phyloP scores from a whole-genome alignment of 116 monocot genomes.

The Phalaenopsis hybrid region DNA sequence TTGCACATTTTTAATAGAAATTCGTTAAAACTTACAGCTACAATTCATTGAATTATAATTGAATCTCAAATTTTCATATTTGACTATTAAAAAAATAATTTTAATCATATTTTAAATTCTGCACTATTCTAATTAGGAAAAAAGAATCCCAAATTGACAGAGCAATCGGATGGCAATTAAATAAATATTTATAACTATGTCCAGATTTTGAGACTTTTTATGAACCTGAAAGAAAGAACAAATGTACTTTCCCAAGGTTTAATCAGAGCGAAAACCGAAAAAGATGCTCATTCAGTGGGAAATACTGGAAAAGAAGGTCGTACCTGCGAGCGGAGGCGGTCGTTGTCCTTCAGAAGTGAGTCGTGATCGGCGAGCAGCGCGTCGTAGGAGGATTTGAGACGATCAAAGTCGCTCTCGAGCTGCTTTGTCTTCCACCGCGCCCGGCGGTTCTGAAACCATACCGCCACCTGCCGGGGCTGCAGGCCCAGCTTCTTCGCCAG shows the following conservation, averaged over 20 bases:
- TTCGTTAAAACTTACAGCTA: no score
- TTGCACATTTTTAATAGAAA: no score
- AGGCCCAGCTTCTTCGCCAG: conserved; percentile 56
- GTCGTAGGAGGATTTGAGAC: conserved; percentile 54
- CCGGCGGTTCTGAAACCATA: conserved; percentile 85
- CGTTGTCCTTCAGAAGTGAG: conserved; percentile 39
- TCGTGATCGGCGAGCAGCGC: conserved; percentile 47
- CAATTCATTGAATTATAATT: no score
- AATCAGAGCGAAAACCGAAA: not conserved
- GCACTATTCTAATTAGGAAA: no score
- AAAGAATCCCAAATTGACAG: no score
- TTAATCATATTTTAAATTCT: no score
- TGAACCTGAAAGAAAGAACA: not conserved
- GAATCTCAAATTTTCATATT: no score
- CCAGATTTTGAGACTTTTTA: not conserved
- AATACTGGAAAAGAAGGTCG: not conserved
- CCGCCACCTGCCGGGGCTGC: conserved; percentile 68
- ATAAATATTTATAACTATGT: no score
- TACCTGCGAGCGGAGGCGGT: conserved; percentile 65
- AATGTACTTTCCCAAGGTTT: not conserved
- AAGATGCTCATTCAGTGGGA: not conserved
- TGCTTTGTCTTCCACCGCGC: conserved; percentile 89
- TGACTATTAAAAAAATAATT: no score
- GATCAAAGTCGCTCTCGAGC: conserved; percentile 60
- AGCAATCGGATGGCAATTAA: no score